Evolutionary conservation across 805 yeast genomes (phyloP), one percentile per base, ranked within the genome.

Genomic region (Yamadazyma kitorensis): DNA sequence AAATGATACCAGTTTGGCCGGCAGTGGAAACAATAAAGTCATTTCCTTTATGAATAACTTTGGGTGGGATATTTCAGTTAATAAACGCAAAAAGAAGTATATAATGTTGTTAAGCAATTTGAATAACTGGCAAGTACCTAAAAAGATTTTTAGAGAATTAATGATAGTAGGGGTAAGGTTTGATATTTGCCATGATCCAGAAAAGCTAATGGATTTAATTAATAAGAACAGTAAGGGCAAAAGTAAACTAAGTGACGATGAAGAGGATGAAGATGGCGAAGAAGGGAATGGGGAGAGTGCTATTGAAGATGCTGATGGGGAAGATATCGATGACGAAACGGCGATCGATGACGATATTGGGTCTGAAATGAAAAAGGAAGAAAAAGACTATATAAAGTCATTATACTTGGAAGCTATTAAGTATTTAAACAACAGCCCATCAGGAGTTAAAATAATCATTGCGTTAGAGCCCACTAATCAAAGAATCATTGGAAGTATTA

Each of bases 161-260:
- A 74, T 72, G 59, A 72, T 75, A 36, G 74, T 75, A 24, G 80
- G 81, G 3, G 71, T 77, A 10, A 56, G 76, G 41, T 76, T 78
- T 52, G 80, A 75, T 45, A 62, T 76, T n/a, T 70, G 78, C 45
- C 60, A 55, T 39, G 63, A 70, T 37, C 52, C 67, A 9, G 54
- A 56, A 3, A 68, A 70, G 41, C 54, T 76, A 26, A 49, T 67
- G 43, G 53, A 57, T n/a, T 49, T 74, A n/a, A 55, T 74, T 5
- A 47, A 55, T 26, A 41, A 31, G 22, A 39, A 28, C 17, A 16
- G 31, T 22, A 28, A 25, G 54, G 14, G 40, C 53, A 3, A 45
- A 41, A n/a, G 27, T 38, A 5, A 19, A 12, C 5, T n/a, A n/a
- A 41, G 34, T 10, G 29, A 29, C 16, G 44, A 27, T 12, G 25